Base-by-base conservation (phyloP, 75 land plant genomes). In the Ceratopteris richardii region DNA sequence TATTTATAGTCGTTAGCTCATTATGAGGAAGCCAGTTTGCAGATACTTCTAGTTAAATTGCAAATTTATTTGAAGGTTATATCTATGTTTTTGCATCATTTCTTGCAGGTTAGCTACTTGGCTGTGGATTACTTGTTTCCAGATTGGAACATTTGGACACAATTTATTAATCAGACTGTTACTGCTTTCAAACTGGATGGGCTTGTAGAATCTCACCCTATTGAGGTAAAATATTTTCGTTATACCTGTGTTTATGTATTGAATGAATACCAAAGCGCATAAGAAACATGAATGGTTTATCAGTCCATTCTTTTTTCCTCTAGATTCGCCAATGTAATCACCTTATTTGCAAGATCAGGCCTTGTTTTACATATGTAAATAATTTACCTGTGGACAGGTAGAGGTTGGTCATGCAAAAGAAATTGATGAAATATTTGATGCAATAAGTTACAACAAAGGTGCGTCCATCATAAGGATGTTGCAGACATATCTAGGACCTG, bases 81-180 rank as follows among this genome's bases (percentile, higher is more conserved):
- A n/a, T n/a, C n/a, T n/a, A n/a, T n/a, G n/a, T n/a, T n/a, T n/a
- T n/a, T 33, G 3, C 37, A 4, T 9, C 37, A 33, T 33, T 9
- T 3, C 52, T 57, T 46, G 23, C 67, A 95, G 99, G 92, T 95
- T 37, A 90, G 96, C 68, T 95, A 86, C 67, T 73, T 95, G 64
- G 90, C 99, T 21, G 46, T 69, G 29, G 96, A 95, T 74, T 62
- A 69, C 59, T 53, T 95, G 39, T 95, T 95, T 72, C 97, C 99
- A 16, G 86, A 86, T 25, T 95, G 99, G 99, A 86, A 90, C 51
- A 66, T 95, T 40, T 95, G 99, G 99, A 95, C 88, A 20, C 99
- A 95, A 57, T 95, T 95, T 74, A 77, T 82, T 37, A 88, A 83
- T 27, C 73, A 82, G 58, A 68, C 70, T 27, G 71, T 67, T 29